phyloP scores from a whole-genome alignment of 768 basidiomycete genomes.

The Coprinellus micaceus region DNA sequence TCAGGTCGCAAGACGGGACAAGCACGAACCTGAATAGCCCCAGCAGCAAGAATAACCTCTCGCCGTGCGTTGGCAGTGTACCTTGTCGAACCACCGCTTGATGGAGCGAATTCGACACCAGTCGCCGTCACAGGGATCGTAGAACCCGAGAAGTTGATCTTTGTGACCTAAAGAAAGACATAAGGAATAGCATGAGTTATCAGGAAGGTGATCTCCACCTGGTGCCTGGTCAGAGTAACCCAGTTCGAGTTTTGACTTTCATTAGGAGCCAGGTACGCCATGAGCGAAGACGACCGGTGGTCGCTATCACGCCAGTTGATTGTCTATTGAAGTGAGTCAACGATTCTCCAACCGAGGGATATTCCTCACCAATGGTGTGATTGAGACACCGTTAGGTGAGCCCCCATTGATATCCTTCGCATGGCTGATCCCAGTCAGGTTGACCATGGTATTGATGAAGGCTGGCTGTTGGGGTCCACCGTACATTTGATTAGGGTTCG shows the following conservation, averaged over 20 bases:
- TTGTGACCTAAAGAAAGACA: slow-evolving; percentile 34
- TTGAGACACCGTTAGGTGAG: slow-evolving; percentile 51
- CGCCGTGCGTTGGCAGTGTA: slow-evolving; percentile 40
- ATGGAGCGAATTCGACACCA: slow-evolving; percentile 45
- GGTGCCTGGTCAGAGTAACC: slow-evolving; percentile 42
- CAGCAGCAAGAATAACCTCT: slow-evolving; percentile 54
- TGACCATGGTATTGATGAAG: slow-evolving; percentile 46
- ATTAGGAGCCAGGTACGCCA: slow-evolving; percentile 54
- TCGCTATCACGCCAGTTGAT: slow-evolving; percentile 48
- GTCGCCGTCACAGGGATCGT: slow-evolving; percentile 37
- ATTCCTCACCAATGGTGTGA: slow-evolving; percentile 44
- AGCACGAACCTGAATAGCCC: slow-evolving; percentile 39
- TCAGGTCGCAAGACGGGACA: neutral
- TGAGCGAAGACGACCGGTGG: slow-evolving; percentile 51
- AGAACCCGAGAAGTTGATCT: slow-evolving; percentile 36
- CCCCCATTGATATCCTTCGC: slow-evolving; percentile 54
- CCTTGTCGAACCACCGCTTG: slow-evolving; percentile 32
- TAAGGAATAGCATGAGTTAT: neutral
- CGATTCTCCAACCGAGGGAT: neutral
- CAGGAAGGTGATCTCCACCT: slow-evolving; percentile 21
- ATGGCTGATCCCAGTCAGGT: slow-evolving; percentile 45
- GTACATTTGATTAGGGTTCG: slow-evolving; percentile 50
- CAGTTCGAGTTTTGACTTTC: slow-evolving; percentile 44
- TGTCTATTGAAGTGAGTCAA: slow-evolving; percentile 21
- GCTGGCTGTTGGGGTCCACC: slow-evolving; percentile 50